phyloP scores from a whole-genome alignment of 1,284 basidiomycete species.

The Microbotryum scabiosae region DNA sequence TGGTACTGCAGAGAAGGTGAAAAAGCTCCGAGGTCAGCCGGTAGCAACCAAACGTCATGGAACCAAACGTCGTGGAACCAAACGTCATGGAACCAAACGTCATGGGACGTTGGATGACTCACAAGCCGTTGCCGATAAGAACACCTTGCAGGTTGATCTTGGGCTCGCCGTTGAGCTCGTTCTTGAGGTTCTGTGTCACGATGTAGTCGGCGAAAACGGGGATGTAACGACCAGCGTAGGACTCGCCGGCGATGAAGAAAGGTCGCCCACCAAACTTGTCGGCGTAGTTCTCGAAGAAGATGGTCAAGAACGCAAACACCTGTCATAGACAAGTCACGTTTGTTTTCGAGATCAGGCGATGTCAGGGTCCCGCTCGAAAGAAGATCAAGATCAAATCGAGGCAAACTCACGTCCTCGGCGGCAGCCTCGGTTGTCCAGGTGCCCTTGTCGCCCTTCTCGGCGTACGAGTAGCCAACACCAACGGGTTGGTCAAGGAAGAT shows the following conservation, averaged over 20 bases:
- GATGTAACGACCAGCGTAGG: conserved; percentile 33
- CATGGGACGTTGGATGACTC: background rate
- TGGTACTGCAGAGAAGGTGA: conserved; percentile 14
- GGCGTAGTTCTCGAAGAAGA: conserved; percentile 40
- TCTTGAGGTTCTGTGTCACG: conserved; percentile 25
- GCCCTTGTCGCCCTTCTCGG: conserved; percentile 35
- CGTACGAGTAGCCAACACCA: conserved; percentile 41
- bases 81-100: background rate
- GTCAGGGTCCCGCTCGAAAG: too few relatives aligned
- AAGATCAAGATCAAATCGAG: background rate
- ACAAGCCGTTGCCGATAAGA: conserved; percentile 34
- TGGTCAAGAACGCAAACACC: conserved; percentile 38
- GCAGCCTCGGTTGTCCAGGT: conserved; percentile 38
- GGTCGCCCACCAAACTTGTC: conserved; percentile 28
- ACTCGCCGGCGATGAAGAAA: conserved; percentile 1
- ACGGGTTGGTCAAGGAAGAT: conserved; percentile 38
- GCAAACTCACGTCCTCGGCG: conserved; percentile 36
- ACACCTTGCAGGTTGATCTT: conserved; percentile 30
- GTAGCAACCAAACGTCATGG: background rate
- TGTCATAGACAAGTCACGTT: background rate
- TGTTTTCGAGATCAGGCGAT: too few relatives aligned
- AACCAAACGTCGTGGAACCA: background rate
- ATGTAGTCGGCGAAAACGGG: conserved; percentile 34
- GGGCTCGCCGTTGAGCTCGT: background rate
- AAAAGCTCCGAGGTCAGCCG: too few relatives aligned